Evolutionary conservation across 306 rosid genomes (phyloP), one percentile per base, ranked within the genome.

Genomic region (Vicia faba): DNA sequence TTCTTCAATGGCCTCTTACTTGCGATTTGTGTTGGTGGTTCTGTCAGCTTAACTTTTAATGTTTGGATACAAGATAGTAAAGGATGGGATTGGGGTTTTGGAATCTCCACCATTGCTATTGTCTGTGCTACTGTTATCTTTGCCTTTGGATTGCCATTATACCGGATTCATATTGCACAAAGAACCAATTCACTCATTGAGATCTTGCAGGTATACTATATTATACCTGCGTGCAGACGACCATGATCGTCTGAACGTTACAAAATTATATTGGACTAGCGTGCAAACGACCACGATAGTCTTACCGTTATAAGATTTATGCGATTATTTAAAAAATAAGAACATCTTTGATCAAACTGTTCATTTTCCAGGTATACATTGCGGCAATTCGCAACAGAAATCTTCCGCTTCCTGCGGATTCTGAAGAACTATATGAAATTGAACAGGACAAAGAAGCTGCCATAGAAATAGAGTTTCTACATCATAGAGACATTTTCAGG

Each of bases 81-180:
- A 77, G 98, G 98, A 29, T 92, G 95, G 95, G 96, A 84, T 68
- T 87, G 85, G 92, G 96, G 92, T 4, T 84, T 89, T 54, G 95
- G 91, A 14, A 33, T 84, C 65, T 74, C 85, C 38, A 18, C 95
- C 4, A 25, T 80, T n/a, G 84, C 91, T 79, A 59, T 92, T 0
- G 39, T 81, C 23, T 69, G 86, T 36, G 82, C 65, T 13, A 14
- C 82, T 11, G 4, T 80, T 0, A 7, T 87, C 60, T 89, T 92
- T 67, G 50, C 70, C 11, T 58, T 61, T 2, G 96, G 98, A 45
- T 72, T 89, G 81, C 95, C 98, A 23, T 35, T 81, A 19, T 89
- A 92, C 72, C 54, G 98, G 9, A 70, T 89, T 61, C 92, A 89
- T 19, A 63, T 67, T 70, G 68, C 81, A 23, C 50, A 55, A 29